phyloP scores from a whole-genome alignment of 2,329 filamentous ascomycete species.

The Sporothrix protearum region DNA sequence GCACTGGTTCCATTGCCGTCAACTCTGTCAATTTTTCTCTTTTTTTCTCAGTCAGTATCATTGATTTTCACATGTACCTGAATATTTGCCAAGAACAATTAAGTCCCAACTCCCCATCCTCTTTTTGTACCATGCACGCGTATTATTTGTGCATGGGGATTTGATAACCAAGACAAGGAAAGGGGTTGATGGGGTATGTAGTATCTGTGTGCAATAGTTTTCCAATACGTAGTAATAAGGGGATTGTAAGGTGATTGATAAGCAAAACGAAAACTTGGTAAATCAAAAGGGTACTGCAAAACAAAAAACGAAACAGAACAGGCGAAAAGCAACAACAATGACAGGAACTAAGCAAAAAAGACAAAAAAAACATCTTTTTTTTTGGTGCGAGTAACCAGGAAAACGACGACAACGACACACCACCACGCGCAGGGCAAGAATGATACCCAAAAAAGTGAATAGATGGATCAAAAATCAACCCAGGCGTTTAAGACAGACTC shows the following conservation, averaged over 20 bases:
- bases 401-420: background rate
- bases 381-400: background rate
- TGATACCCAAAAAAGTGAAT: background rate
- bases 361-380: background rate
- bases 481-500: no score
- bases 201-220: background rate
- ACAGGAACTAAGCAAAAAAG: background rate
- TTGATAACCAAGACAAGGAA: background rate
- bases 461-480: background rate
- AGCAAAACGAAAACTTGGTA: background rate
- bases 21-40: no score
- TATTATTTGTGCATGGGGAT: no score
- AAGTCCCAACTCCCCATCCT: no score
- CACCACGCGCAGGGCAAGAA: background rate
- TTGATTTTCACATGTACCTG: no score
- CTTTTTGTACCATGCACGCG: background rate
- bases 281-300: background rate
- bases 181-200: background rate
- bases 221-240: background rate
- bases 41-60: no score
- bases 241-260: background rate
- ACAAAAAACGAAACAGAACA: background rate
- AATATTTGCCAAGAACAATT: no score
- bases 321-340: background rate
- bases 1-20: no score